Conservation (phyloP, 2,329 filamentous ascomycete genomes). For the Botrytis aclada region DNA sequence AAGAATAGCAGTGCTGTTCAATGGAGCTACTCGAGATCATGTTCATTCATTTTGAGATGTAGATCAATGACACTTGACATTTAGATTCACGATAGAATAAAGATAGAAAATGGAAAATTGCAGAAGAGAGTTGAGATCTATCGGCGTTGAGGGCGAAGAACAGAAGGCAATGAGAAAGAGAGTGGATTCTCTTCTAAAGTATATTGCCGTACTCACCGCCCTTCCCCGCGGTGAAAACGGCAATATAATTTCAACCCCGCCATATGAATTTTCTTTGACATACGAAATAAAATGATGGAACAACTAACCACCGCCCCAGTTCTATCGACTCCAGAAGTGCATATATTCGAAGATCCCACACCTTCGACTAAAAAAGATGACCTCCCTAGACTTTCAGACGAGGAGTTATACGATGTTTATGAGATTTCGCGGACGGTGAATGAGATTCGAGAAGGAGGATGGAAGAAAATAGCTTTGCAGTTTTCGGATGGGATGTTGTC, state of each 20-base stretch:
- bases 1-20: neutral
- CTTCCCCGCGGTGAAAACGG: neutral
- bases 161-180: neutral
- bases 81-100: neutral
- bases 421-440: slow-evolving; percentile 77
- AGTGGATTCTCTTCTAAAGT: neutral
- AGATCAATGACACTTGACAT: neutral
- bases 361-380: slow-evolving; percentile 14
- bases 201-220: slow-evolving; percentile 7
- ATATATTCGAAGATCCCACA: slow-evolving; percentile 53
- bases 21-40: neutral
- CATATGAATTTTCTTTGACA: slow-evolving; percentile 18
- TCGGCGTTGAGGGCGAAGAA: neutral
- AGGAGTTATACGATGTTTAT: slow-evolving; percentile 74
- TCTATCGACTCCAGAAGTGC: slow-evolving; percentile 61
- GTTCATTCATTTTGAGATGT: neutral
- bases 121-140: neutral
- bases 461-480: slow-evolving; percentile 81
- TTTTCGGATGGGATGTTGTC: slow-evolving; percentile 91
- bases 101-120: neutral
- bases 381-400: slow-evolving; percentile 44
- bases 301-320: slow-evolving; percentile 48
- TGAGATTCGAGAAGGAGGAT: slow-evolving; percentile 70
- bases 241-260: slow-evolving; percentile 15
- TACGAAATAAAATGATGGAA: slow-evolving; percentile 15